Conservation (phyloP, 306 rosid genomes). For the Pachyrhizus erosus region DNA sequence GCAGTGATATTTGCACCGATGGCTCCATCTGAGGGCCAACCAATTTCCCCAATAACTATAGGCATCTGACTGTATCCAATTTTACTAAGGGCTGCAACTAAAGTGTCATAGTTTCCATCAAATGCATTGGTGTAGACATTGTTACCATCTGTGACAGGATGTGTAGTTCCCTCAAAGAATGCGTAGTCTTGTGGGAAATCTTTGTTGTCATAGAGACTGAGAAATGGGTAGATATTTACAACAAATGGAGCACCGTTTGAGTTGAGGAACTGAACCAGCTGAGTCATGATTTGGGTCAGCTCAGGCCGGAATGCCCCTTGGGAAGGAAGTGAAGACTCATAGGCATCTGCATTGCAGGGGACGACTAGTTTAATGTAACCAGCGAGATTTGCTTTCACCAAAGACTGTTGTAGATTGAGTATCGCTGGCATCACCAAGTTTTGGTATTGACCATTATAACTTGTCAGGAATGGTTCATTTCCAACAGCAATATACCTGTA, state of each 20-base stretch:
- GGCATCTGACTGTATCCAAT: constrained; percentile 86
- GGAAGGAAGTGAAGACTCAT: constrained; percentile 38
- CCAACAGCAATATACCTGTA: constrained; percentile 46
- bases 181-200: constrained; percentile 42
- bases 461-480: constrained; percentile 38
- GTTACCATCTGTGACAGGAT: constrained; percentile 39
- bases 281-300: constrained; percentile 36
- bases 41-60: constrained; percentile 75
- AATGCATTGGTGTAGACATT: constrained; percentile 39
- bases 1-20: constrained; percentile 75
- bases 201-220: constrained; percentile 31
- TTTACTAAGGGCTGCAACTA: constrained; percentile 48
- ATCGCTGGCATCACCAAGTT: constrained; percentile 32
- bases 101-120: constrained; percentile 46
- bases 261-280: constrained; percentile 42
- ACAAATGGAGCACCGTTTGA: constrained; percentile 33
- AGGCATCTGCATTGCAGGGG: constrained; percentile 39
- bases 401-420: constrained; percentile 27
- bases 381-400: constrained; percentile 44
- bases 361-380: constrained; percentile 35
- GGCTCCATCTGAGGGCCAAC: constrained; percentile 94
- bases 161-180: constrained; percentile 41
- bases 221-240: constrained; percentile 41
- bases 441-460: constrained; percentile 37
- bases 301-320: constrained; percentile 35